phyloP scores from a whole-genome alignment of 495 filamentous ascomycete genomes.

The Aspergillus conjunctus region DNA sequence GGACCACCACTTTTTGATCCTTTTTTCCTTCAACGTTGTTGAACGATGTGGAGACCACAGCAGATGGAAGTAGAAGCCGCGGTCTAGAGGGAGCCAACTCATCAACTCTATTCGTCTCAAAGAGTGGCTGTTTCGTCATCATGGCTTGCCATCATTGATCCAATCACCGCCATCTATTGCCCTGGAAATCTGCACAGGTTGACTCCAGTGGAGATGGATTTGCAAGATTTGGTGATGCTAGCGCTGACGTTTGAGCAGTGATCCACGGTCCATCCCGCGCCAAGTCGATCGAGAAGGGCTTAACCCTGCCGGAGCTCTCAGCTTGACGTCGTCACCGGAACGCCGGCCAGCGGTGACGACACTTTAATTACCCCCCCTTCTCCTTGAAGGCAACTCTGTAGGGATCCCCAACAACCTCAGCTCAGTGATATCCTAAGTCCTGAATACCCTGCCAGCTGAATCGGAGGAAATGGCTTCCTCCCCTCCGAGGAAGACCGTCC shows the following conservation, averaged over 20 bases:
- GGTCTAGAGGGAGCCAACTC: no score
- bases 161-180: no score
- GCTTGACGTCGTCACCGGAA: constrained; percentile 6
- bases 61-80: no score
- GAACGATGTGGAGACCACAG: no score
- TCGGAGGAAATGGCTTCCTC: constrained; percentile 33
- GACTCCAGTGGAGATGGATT: neutral
- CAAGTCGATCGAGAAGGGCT: constrained; percentile 8
- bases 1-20: constrained; percentile 14
- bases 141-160: no score
- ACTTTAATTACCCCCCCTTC: neutral
- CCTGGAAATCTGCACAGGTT: no score
- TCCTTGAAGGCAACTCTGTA: neutral
- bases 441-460: neutral
- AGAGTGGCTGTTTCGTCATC: no score
- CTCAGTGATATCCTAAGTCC: neutral
- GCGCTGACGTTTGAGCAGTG: neutral
- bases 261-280: neutral
- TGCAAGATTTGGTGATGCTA: neutral
- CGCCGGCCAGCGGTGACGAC: constrained; percentile 2
- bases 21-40: neutral
- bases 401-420: neutral
- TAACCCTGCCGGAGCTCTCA: constrained; percentile 1
- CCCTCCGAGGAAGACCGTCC: constrained; percentile 27
- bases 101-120: no score